Conservation (phyloP, 2,329 filamentous ascomycete species). For the Colletotrichum eremochloae region DNA sequence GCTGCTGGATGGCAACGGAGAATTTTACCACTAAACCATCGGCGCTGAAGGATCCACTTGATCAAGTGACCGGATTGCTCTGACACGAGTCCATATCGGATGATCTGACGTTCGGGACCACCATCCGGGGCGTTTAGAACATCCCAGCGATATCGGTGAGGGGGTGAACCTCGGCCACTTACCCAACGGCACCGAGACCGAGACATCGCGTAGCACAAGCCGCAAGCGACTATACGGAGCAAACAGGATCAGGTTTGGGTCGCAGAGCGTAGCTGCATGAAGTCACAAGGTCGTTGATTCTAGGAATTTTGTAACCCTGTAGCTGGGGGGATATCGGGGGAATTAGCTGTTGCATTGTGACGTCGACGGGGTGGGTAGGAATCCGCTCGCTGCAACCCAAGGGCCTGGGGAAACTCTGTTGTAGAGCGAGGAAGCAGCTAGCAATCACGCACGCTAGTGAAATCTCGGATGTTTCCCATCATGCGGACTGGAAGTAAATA, state of each 20-base stretch:
- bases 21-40: conserved; percentile 29
- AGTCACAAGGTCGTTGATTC: too few relatives aligned
- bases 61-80: too few relatives aligned
- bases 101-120: too few relatives aligned
- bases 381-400: conserved; percentile 18
- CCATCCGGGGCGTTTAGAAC: neutral
- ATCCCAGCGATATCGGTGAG: neutral
- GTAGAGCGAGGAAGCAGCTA: neutral
- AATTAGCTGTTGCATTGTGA: conserved; percentile 7
- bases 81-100: too few relatives aligned
- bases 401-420: neutral
- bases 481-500: neutral
- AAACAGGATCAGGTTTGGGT: neutral
- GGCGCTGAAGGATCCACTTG: neutral
- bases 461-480: neutral
- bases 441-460: neutral
- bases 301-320: neutral
- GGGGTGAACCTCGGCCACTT: neutral
- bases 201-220: neutral
- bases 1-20: conserved; percentile 23
- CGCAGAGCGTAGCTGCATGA: neutral
- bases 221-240: neutral
- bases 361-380: conserved; percentile 33
- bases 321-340: neutral
- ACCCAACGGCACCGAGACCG: neutral